Evolutionary conservation across 2,329 filamentous ascomycete genomes (phyloP), one percentile per base, ranked within the genome.

Genomic region (Fusarium dlaminii): DNA sequence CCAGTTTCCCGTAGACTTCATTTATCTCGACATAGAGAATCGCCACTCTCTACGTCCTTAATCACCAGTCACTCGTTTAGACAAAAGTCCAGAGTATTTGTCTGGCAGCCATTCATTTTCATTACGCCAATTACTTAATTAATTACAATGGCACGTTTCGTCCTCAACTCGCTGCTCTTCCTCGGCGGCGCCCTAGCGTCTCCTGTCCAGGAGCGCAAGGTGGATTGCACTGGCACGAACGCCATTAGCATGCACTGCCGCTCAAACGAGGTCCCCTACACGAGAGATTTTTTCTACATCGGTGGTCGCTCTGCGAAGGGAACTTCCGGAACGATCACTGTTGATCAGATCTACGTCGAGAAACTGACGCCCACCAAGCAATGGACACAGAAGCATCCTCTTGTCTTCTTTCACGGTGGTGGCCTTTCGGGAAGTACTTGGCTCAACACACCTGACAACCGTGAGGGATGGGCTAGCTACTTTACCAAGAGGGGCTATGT

Each of bases 311-410:
- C 66, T 1, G 61, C 34, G 1, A 52, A 71, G 15, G 58, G 63
- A 2, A 58, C 69, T 18, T 63, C 72, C 1, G 72, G 72, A 27
- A 73, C 67, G 9, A 70, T 73, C 32, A 75, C 58, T 1, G 54
- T 73, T 32, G 73, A 75, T 30, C 72, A 75, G 30, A 29, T 75
- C 20, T 75, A 75, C 29, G 72, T 75, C 6, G 72, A 75, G 36
- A 75, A 75, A 8, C 49, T 75, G 32, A 64, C 56, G 0, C 73
- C 73, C 3, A 40, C 46, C 5, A n/a, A 4, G 1, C 22, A 40
- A 6, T 20, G 22, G 20, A 37, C 13, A 10, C 69, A 75, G 30
- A 66, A 63, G 30, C 55, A 70, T 7, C 72, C 72, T 13, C 61
- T 75, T 3, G 70, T 75, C 22, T 75, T 75, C 46, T 73, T 75